Evolutionary conservation across 768 basidiomycete genomes (phyloP), one percentile per base, ranked within the genome.

Genomic region (Lentinus tigrinus): DNA sequence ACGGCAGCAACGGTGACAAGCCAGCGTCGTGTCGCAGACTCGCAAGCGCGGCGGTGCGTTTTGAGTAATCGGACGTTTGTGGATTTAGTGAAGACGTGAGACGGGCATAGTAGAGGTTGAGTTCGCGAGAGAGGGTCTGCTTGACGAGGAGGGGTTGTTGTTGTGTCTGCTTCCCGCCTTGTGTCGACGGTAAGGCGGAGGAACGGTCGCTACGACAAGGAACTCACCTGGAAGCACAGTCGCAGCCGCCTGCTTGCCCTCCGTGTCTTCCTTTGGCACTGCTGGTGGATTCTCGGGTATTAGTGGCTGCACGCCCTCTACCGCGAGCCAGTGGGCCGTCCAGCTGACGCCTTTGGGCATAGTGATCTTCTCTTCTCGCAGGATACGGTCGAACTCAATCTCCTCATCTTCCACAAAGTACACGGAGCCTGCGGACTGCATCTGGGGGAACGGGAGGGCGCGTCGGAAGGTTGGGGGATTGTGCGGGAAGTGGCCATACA

Each of bases 361-460:
- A 1, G 82, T 78, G 36, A 94, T 86, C 71, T 94, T 89, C 70
- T 93, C 92, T 66, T 93, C 91, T 54, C 91, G 83, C 40, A 98
- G 74, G 10, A 95, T 86, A 52, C 87, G 91, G 69, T 95, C 92
- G 66, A 99, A 94, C 73, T 98, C 97, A 47, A 99, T 89, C 73
- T 98, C 97, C 65, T 98, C 95, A 69, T 99, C 97, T 59, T 97
- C 93, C 17, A 96, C 85, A 66, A 93, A 94, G 75, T 93, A 98
- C 3, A 98, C 89, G 3, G 90, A 75, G 1, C 89, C 90, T 5
- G 84, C 82, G 3, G 79, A 71, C 10, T 77, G 75, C 43, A 70
- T 52, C 58, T 81, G 74, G 11, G 77, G 72, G 63, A 76, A 77
- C 28, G 82, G 75, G 42, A 78, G 79, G 42, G 78, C 76, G 47